Percentiles rank a stretch among this genome's conserved stretches.
Evolutionary conservation across 2,329 filamentous ascomycete species (phyloP).

Genomic region (Trichoderma sp.): DNA sequence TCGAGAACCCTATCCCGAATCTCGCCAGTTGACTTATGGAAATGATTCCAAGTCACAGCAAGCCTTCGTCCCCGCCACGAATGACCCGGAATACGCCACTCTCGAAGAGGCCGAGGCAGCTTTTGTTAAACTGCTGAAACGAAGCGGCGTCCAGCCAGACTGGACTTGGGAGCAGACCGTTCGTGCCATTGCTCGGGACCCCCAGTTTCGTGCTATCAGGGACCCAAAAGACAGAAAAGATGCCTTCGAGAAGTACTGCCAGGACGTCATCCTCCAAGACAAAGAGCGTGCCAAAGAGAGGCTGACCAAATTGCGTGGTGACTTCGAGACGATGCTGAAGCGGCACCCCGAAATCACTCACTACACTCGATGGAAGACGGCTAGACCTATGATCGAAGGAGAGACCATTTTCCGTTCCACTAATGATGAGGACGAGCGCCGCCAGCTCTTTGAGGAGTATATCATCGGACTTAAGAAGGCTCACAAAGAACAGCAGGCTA

Average conservation of each 20-base stretch:
- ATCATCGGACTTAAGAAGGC: conserved; percentile 78
- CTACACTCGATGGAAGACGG: conserved; percentile 96
- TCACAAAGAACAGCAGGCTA: conserved; percentile 73
- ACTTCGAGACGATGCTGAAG: conserved; percentile 95
- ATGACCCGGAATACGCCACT: conserved; percentile 76
- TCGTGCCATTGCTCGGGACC: conserved; percentile 81
- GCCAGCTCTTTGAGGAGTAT: conserved; percentile 92
- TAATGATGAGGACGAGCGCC: conserved; percentile 81
- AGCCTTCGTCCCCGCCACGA: conserved; percentile 62
- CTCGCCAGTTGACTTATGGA: conserved; percentile 59
- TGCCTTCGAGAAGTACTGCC: conserved; percentile 93
- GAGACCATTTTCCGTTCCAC: conserved; percentile 96
- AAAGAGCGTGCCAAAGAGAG: conserved; percentile 94
- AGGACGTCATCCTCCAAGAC: conserved; percentile 87
- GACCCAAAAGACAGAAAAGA: conserved; percentile 87
- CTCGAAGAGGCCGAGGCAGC: conserved; percentile 89
- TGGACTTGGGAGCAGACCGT: conserved; percentile 93
- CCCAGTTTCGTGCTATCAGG: conserved; percentile 89
- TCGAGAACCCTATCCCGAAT: conserved; percentile 50
- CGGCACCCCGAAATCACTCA: conserved; percentile 97
- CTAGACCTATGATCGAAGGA: conserved; percentile 87
- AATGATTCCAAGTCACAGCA: conserved; percentile 59
- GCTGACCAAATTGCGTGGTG: conserved; percentile 83
- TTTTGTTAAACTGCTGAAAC: conserved; percentile 86
- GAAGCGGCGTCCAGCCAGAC: conserved; percentile 82